Percentiles rank a stretch among this genome's conserved stretches.
Evolutionary conservation across 2,329 filamentous ascomycete genomes (phyloP).

Genomic region (Colletotrichum echinochloae): DNA sequence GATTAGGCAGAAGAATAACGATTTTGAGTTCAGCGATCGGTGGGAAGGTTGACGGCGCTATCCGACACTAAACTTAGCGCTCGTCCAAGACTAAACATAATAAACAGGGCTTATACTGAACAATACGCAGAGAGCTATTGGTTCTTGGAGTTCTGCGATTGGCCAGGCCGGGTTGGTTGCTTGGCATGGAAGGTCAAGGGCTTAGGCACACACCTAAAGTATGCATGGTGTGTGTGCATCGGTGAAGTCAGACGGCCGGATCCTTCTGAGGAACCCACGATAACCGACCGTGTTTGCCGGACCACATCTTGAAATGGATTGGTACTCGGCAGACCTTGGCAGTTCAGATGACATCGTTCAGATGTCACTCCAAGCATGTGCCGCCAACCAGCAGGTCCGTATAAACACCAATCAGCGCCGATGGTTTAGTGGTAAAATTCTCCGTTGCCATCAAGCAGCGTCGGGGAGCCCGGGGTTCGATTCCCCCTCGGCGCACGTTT

Average conservation of each 20-base stretch:
- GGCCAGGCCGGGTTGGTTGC: conserved; percentile 4
- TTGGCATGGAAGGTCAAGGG: conserved; percentile 26
- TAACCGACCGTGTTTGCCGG: background rate
- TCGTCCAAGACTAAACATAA: conserved; percentile 12
- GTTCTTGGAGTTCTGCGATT: background rate
- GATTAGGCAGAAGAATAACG: background rate
- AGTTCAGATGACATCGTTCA: background rate
- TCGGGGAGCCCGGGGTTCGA: conserved; percentile 40
- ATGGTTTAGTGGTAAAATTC: conserved; percentile 41
- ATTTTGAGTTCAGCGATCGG: background rate
- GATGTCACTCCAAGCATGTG: too few relatives aligned
- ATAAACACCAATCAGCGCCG: background rate
- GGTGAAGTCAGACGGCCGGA: conserved; percentile 4
- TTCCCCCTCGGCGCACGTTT: conserved; percentile 36
- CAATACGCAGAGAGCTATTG: background rate
- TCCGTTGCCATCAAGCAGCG: conserved; percentile 37
- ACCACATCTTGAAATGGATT: background rate
- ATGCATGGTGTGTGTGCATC: conserved; percentile 19
- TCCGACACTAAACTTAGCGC: conserved; percentile 22
- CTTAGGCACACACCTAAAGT: background rate
- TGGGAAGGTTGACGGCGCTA: background rate
- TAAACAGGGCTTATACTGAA: background rate
- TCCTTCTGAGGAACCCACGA: conserved; percentile 8
- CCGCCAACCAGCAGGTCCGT: too few relatives aligned
- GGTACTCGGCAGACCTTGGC: background rate